Evolutionary conservation across 345 rosid genomes (phyloP).

Genomic region (Arabis alpina): DNA sequence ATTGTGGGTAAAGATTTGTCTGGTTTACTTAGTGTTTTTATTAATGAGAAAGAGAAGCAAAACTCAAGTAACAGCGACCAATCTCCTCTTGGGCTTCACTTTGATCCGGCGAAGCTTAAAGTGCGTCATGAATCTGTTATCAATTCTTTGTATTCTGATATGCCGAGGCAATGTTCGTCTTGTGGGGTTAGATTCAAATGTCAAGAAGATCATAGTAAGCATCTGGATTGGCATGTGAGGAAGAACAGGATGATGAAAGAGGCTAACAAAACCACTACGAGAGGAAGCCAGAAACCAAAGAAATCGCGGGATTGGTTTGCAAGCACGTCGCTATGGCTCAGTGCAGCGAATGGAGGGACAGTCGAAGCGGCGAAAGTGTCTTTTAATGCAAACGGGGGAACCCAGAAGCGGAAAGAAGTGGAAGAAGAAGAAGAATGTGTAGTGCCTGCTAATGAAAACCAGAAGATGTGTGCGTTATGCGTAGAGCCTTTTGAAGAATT

Average conservation of each 20-base stretch:
- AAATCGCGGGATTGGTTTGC: conserved; percentile 37
- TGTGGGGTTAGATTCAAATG: conserved; percentile 48
- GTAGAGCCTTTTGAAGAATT: conserved; percentile 52
- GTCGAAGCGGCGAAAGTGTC: not conserved
- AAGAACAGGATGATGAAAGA: conserved; percentile 39
- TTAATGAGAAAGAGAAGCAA: conserved; percentile 7
- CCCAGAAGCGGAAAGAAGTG: conserved; percentile 26
- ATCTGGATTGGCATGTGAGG: conserved; percentile 56
- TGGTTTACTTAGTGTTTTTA: conserved; percentile 13
- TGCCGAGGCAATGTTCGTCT: conserved; percentile 49
- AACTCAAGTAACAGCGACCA: not conserved
- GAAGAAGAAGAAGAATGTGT: not conserved
- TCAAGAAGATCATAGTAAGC: conserved; percentile 48
- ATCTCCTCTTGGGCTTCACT: conserved; percentile 21
- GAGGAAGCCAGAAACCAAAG: not conserved
- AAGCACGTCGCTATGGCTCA: conserved; percentile 28
- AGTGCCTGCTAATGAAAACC: conserved; percentile 42
- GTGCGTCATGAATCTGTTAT: conserved; percentile 44
- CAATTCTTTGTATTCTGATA: conserved; percentile 39
- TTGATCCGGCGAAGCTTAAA: conserved; percentile 34
- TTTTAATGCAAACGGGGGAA: not conserved
- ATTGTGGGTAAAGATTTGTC: conserved; percentile 21
- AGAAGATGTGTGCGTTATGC: too few species aligned
- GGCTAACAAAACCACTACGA: not conserved
- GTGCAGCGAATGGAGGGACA: conserved; percentile 1